Base-by-base conservation (phyloP, 106 monocot species). In the Triglochin maritima region DNA sequence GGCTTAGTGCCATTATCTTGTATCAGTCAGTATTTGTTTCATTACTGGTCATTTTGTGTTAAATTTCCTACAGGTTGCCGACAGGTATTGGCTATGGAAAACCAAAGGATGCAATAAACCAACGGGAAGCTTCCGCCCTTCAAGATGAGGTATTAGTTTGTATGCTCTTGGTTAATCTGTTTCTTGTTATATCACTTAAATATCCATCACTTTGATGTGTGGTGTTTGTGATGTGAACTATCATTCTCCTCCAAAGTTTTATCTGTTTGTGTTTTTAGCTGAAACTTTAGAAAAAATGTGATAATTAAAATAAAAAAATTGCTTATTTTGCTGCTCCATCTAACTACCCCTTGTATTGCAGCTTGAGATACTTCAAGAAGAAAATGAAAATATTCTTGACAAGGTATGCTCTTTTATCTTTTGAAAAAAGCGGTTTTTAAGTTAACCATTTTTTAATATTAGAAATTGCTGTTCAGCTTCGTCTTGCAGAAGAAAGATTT, bases 401-500 rank as follows among this genome's bases (percentile, higher is more conserved):
- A 66, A 41, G 66, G 66, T 66, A 66, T 47, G 14, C 8, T 52
- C 7, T 52, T 65, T 16, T 50, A 14, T 65, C 10, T 49, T 16
- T 4, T 52, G 52, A 52, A 59, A 16, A 59, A 29, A 6, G 0
- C 3, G 53, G 10, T 4, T 41, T 11, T 17, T 66, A 9, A 52
- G 41, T 10, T 52, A n/a, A 14, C 53, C 6, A 11, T 52, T 43
- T 7, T 66, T 12, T 10, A 17, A 7, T 52, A 17, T 3, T 66
- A 50, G 8, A 68, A 15, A 75, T 65, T 69, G 4, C 44, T 46
- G 61, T 78, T 15, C 71, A 94, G 94, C 66, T 94, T 13, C 73
- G 75, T 45, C 71, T 79, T 80, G 84, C 81, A 45, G 84, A 94
- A 81, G 80, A 83, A 58, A 89, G 76, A 83, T 70, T 67, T 58